Conservation (phyloP, 2,329 filamentous ascomycete species). For the Sclerotinia subarctica region DNA sequence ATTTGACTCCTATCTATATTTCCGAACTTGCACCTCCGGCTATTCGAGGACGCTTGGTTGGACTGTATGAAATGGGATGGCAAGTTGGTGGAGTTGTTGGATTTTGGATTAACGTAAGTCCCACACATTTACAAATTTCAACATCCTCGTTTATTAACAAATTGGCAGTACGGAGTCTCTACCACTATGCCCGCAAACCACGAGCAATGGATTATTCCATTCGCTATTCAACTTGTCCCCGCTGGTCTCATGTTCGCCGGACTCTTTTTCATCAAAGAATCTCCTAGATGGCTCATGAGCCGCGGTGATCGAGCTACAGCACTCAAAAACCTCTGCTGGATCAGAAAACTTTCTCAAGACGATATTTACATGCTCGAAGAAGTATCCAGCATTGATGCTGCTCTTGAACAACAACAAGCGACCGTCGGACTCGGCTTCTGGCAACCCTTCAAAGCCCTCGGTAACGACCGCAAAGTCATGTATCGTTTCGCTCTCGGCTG, state of each 20-base stretch:
- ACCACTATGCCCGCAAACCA: slow-evolving; percentile 38
- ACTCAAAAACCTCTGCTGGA: slow-evolving; percentile 55
- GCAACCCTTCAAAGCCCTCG: slow-evolving; percentile 56
- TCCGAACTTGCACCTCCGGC: slow-evolving; percentile 52
- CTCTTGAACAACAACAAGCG: slow-evolving; percentile 60
- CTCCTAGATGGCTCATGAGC: slow-evolving; percentile 49
- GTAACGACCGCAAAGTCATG: slow-evolving; percentile 40
- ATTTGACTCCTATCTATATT: slow-evolving; percentile 62
- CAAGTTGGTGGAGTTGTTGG: slow-evolving; percentile 62
- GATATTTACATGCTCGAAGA: slow-evolving; percentile 72
- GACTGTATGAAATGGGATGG: slow-evolving; percentile 64
- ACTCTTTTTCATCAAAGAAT: slow-evolving; percentile 65
- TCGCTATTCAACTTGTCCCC: slow-evolving; percentile 40
- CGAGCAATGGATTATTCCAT: slow-evolving; percentile 39
- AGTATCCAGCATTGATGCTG: slow-evolving; percentile 65
- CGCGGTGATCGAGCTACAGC: slow-evolving; percentile 22
- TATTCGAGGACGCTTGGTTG: slow-evolving; percentile 51
- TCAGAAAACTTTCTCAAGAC: slow-evolving; percentile 54
- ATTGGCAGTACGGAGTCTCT: slow-evolving; percentile 55
- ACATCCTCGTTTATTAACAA: not conserved
- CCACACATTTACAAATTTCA: slow-evolving; percentile 26
- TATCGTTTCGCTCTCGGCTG: slow-evolving; percentile 67
- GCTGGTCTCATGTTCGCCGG: slow-evolving; percentile 34
- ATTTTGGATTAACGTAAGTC: slow-evolving; percentile 57
- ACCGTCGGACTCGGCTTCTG: slow-evolving; percentile 70